Evolutionary conservation across 2,329 filamentous ascomycete species (phyloP), one percentile per base, ranked within the genome.

Genomic region (Periglandula ipomoeae): DNA sequence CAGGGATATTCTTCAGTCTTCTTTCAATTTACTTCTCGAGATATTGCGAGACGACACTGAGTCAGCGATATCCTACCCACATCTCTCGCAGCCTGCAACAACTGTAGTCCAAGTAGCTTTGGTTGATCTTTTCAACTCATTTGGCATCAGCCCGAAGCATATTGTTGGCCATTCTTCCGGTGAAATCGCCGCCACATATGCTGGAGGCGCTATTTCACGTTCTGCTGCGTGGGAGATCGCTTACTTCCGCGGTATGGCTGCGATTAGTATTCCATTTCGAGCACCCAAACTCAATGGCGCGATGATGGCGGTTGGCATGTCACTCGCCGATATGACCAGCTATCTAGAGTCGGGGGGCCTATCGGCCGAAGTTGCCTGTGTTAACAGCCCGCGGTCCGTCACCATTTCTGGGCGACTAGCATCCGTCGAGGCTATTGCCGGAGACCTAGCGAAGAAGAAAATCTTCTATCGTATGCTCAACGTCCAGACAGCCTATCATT

Each of bases 151-250:
- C 1, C 66, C 69, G 2, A 52, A 50, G 5, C 55, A 60, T 17
- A 67, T 71, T 3, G 58, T 73, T 7, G 70, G 71, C 0, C 71
- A 74, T 52, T 73, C 71, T 0, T 73, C 70, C 1, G 71, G 71
- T 2, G 71, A 74, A 47, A 68, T 74, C 27, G 71, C 70, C 1
- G 71, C 71, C 6, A 70, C 71, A 1, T 71, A 67, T 47, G 67
- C 70, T 8, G 59, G 58, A 1, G 65, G 62, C 0, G 60, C 61
- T 15, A 58, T 74, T 19, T 60, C 62, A 2, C 58, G 59, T 19
- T 56, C 67, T 43, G 58, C 59, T 5, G 71, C 70, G 4, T 72
- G 69, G 67, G 58, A 65, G 41, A 60, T 70, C 27, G 65, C 70
- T 3, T 73, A 70, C 50, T 61, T 65, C 20, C 68, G 71, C 10